A percentile compares a stretch with the other conserved stretches of the same genome.
These are phyloP conservation scores for Rhizophagus prolifer DNA, from an alignment of 192 early-diverging fungal species.

Conservation along the genomic window DNA sequence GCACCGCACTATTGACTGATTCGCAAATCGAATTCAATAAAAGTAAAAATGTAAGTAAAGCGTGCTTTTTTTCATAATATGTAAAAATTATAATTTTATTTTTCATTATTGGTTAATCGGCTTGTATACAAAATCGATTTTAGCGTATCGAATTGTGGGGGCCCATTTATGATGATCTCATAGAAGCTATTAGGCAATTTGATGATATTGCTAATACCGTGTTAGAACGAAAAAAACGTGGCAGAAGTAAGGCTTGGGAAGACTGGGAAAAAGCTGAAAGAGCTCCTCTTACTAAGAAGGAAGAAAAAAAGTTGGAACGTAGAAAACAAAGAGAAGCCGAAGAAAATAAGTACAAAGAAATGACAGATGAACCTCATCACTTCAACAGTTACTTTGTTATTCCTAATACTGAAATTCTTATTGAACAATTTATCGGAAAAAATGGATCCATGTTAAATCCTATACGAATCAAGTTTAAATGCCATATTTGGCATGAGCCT, in stretches of 20 bases:
- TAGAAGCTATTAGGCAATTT: slow-evolving; percentile 30
- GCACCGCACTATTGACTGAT: slow-evolving; percentile 31
- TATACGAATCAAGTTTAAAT: slow-evolving; percentile 38
- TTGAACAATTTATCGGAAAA: slow-evolving; percentile 34
- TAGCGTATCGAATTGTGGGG: slow-evolving; percentile 48
- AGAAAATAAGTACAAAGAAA: slow-evolving; percentile 32
- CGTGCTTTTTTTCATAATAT: not conserved
- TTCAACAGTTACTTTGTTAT: slow-evolving; percentile 34
- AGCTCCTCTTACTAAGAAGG: slow-evolving; percentile 34
- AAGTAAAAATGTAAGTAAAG: slow-evolving; percentile 11
- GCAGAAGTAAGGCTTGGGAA: slow-evolving; percentile 36
- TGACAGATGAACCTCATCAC: not conserved
- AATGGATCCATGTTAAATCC: slow-evolving; percentile 33
- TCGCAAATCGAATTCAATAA: slow-evolving; percentile 37
- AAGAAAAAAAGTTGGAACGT: slow-evolving; percentile 27
- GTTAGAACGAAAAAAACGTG: not conserved
- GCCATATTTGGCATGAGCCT: slow-evolving; percentile 38
- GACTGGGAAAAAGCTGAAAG: slow-evolving; percentile 44
- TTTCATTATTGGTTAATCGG: not conserved
- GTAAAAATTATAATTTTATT: not conserved
- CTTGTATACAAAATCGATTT: not conserved
- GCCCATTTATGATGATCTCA: slow-evolving; percentile 5
- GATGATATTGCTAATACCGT: slow-evolving; percentile 22
- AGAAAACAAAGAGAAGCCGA: slow-evolving; percentile 21
- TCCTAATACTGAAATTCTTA: slow-evolving; percentile 28